Conservation (phyloP, 2,329 filamentous ascomycete genomes). For the Paracamarosporium sp. region DNA sequence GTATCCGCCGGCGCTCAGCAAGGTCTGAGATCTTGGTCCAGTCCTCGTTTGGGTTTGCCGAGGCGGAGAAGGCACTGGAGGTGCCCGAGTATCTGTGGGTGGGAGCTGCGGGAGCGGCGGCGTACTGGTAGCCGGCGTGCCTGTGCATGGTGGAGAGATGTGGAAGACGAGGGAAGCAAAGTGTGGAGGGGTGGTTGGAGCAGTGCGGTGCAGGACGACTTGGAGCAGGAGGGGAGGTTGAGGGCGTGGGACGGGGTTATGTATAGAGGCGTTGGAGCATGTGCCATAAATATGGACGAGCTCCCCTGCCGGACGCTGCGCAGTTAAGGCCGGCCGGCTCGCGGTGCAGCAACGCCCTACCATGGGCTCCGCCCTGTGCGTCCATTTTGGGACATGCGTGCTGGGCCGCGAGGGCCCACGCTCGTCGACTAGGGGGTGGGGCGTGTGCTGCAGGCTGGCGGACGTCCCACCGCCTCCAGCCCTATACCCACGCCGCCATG, state of each 20-base stretch:
- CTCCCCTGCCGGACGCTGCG: slow-evolving; percentile 6
- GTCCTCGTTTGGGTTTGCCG: slow-evolving; percentile 94
- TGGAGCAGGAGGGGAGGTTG: neutral
- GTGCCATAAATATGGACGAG: slow-evolving; percentile 34
- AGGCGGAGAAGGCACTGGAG: slow-evolving; percentile 93
- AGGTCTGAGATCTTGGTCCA: slow-evolving; percentile 99
- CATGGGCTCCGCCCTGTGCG: slow-evolving; percentile 7
- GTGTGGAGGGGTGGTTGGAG: slow-evolving; percentile 17
- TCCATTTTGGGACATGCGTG: slow-evolving; percentile 5
- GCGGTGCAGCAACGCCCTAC: slow-evolving; percentile 4
- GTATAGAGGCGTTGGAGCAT: slow-evolving; percentile 6
- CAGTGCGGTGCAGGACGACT: slow-evolving; percentile 33
- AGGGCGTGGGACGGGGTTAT: slow-evolving; percentile 7
- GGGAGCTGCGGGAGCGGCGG: slow-evolving; percentile 47
- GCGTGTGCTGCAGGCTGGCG: slow-evolving; percentile 17
- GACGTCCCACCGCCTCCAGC: slow-evolving; percentile 13
- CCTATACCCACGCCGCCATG: slow-evolving; percentile 8
- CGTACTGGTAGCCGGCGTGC: slow-evolving; percentile 53
- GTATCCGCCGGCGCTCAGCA: slow-evolving; percentile 89
- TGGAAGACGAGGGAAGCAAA: slow-evolving; percentile 4
- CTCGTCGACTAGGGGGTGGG: slow-evolving; percentile 11
- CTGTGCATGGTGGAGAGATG: slow-evolving; percentile 50
- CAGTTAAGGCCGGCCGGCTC: slow-evolving; percentile 13
- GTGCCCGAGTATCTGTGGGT: slow-evolving; percentile 76
- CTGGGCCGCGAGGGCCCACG: slow-evolving; percentile 3